Conservation (phyloP, 352 stramenopile species). For the Stephanocyclus meneghinianus region DNA sequence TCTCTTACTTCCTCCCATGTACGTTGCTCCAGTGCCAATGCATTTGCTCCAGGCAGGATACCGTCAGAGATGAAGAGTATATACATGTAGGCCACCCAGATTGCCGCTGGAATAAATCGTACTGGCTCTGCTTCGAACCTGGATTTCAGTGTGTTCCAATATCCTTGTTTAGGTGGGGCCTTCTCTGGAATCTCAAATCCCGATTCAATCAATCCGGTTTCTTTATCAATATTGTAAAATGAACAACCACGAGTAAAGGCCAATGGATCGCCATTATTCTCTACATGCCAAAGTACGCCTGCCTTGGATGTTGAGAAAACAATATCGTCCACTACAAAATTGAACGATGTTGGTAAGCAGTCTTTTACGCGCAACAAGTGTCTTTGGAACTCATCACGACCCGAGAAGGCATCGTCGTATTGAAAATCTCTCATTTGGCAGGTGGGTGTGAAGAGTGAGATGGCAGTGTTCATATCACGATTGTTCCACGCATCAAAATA, state of each 20-base stretch:
- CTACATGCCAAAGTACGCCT: constrained; percentile 78
- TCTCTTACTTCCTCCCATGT: constrained; percentile 82
- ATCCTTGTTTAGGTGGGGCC: constrained; percentile 52
- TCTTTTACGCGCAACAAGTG: constrained; percentile 74
- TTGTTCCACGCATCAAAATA: constrained; percentile 81
- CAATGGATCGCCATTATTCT: constrained; percentile 69
- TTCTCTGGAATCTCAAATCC: constrained; percentile 82
- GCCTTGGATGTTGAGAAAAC: constrained; percentile 25
- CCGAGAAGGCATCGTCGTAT: constrained; percentile 81
- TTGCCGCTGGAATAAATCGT: constrained; percentile 48
- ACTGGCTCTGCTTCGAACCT: constrained; percentile 71
- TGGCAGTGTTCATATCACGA: constrained; percentile 71
- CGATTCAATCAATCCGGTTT: constrained; percentile 60
- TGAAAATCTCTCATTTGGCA: constrained; percentile 50
- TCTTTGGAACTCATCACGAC: constrained; percentile 55
- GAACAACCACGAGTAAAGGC: constrained; percentile 79
- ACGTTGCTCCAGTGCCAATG: constrained; percentile 64
- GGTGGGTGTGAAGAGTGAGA: constrained; percentile 66
- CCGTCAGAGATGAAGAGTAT: constrained; percentile 79
- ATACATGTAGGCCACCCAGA: constrained; percentile 75
- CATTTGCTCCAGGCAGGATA: constrained; percentile 69
- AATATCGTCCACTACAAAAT: constrained; percentile 77
- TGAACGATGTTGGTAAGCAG: constrained; percentile 68
- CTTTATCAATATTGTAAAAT: constrained; percentile 73
- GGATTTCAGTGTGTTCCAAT: constrained; percentile 28